Base-by-base conservation (phyloP, 768 basidiomycete species). In the Termitomyces bulborhizus region DNA sequence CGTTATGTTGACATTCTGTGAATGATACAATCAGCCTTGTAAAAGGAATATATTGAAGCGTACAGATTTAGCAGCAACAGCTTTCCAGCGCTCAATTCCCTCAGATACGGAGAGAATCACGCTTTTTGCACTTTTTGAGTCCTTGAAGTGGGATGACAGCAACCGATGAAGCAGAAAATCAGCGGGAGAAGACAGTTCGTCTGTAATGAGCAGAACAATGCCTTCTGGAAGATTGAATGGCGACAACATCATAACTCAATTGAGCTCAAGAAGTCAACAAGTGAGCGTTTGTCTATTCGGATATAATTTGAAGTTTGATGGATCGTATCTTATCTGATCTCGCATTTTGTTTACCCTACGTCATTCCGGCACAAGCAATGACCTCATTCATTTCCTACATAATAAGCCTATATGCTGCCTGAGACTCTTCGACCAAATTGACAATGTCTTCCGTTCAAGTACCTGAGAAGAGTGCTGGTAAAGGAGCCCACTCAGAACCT, bases 121-220 rank as follows among this genome's bases (percentile, higher is more conserved):
- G 41, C 75, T 74, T 45, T 65, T 70, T 1, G 60, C 54, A 24
- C 58, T 57, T 55, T 65, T 63, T 6, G 61, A 56, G 37, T 76
- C 64, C 65, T 86, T 89, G 41, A 87, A 68, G 54, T 84, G 79
- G 3, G 73, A 60, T 21, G 72, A 65, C 4, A 91, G 59, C 43
- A 73, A 68, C 11, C 74, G 74, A 57, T 88, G 83, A 1, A 92
- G 73, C 9, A 90, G 61, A 60, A 91, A 92, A 56, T 90, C 87
- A 11, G 83, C 86, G 1, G 90, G 84, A 0, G 90, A 80, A 0
- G 76, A 71, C 0, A 91, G 72, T 48, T 88, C 78, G 61, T 92
- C 90, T 6, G 88, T 86, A 6, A 92, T 73, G 0, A 91, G 70
- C 11, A 88, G 61, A 15, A 84, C 62, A 8, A 83, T 76, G 29